phyloP scores from a whole-genome alignment of 495 filamentous ascomycete genomes.

The Trichodelitschia bisporula region DNA sequence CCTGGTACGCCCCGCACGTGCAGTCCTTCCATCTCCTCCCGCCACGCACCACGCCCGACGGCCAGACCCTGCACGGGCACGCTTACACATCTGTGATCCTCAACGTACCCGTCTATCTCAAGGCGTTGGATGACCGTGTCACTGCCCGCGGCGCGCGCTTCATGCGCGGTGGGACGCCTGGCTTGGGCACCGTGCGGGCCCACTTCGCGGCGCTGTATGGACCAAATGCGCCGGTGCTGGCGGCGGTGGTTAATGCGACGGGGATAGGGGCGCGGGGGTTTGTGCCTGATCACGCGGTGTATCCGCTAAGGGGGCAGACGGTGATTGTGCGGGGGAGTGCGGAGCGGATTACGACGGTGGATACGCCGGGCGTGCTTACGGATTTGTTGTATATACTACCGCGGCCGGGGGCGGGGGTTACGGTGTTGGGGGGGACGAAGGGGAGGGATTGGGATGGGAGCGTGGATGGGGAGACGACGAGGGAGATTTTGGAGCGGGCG shows the following conservation, averaged over 20 bases:
- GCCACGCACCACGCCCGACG: no score
- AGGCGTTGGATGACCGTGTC: conserved; percentile 3
- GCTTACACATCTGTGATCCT: no score
- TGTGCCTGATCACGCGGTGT: conserved; percentile 10
- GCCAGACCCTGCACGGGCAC: no score
- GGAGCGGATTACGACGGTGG: neutral
- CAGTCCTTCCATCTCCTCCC: neutral
- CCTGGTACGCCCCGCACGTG: conserved; percentile 1
- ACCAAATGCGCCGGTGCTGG: conserved; percentile 1
- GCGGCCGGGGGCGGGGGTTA: conserved; percentile 13
- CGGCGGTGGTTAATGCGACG: conserved; percentile 15
- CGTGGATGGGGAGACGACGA: conserved; percentile 12
- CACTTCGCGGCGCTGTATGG: conserved; percentile 1
- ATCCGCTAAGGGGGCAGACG: conserved; percentile 15
- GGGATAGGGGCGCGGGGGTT: conserved; percentile 12
- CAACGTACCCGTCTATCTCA: conserved; percentile 1
- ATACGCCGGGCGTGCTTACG: neutral
- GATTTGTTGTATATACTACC: conserved; percentile 14
- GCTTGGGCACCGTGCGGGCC: conserved; percentile 1
- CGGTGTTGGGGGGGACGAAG: conserved; percentile 18
- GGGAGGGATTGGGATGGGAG: conserved; percentile 12
- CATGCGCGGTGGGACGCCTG: no score
- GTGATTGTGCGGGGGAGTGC: conserved; percentile 12
- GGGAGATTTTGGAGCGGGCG: conserved; percentile 13
- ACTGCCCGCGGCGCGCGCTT: conserved; percentile 1